phyloP scores from a whole-genome alignment of 306 rosid genomes.

The Pyrus betulifolia region DNA sequence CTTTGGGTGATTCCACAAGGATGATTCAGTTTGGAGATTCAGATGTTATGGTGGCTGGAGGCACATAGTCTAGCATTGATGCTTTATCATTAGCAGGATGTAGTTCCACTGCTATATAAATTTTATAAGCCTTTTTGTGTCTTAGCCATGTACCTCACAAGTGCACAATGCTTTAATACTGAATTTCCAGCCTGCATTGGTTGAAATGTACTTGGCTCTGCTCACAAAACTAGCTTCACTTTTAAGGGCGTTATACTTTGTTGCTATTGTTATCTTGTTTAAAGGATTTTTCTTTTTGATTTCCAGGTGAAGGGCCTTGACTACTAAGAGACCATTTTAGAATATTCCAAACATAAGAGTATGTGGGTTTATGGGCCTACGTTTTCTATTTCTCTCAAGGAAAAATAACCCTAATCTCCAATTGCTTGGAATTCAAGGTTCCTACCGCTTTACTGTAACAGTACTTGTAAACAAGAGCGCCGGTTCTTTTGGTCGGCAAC shows the following conservation, averaged over 20 bases:
- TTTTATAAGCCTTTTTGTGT: slow-evolving; percentile 11
- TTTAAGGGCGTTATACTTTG: neutral
- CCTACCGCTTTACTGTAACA: too few relatives aligned
- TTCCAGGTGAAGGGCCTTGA: slow-evolving; percentile 73
- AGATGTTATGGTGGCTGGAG: slow-evolving; percentile 97
- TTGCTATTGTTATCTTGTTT: neutral
- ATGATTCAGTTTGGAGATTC: slow-evolving; percentile 97
- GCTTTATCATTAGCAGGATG: slow-evolving; percentile 79
- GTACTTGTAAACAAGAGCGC: too few relatives aligned
- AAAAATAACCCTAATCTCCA: too few relatives aligned
- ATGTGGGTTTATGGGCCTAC: too few relatives aligned
- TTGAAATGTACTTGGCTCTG: neutral
- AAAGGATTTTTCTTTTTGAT: slow-evolving; percentile 3
- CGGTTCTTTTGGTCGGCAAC: too few relatives aligned
- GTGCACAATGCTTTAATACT: neutral
- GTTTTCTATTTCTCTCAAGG: too few relatives aligned
- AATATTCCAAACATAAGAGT: too few relatives aligned
- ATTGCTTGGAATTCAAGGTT: too few relatives aligned
- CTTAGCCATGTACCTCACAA: neutral
- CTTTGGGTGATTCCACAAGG: slow-evolving; percentile 90
- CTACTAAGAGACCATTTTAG: slow-evolving; percentile 22
- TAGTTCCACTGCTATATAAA: neutral
- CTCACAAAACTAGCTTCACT: neutral
- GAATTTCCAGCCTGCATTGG: neutral
- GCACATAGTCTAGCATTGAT: slow-evolving; percentile 94